Base-by-base conservation (phyloP, 805 yeast genomes). In the Saccharomycopsis fibuligera region DNA sequence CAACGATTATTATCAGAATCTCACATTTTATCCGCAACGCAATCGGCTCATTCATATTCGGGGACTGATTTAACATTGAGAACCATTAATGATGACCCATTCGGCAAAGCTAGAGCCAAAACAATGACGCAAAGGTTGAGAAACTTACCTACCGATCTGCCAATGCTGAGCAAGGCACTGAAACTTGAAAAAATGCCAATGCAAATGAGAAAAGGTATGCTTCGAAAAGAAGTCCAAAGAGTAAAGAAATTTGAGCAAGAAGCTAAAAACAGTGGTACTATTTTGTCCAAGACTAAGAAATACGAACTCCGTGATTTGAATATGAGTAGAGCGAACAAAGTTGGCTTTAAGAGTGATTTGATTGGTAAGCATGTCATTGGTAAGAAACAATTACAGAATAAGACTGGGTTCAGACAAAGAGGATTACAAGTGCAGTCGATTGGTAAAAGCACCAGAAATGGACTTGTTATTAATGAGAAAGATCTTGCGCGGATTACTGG, bases 261-360 rank as follows among this genome's bases (percentile, higher is more conserved):
- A 44, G 97, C 99, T 5, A 75, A 70, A 53, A 91, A 91, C 17
- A 95, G 95, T 4, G 98, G 98, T 12, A 86, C 91, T 48, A 75
- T 93, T n/a, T 68, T 91, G 38, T 79, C 96, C 3, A 81, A 76
- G 58, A 79, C 74, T 24, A 73, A 72, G 57, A 82, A 80, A 64
- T 90, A 88, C 5, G 78, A 82, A 53, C 68, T 82, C 48, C 70
- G 93, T 58, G 69, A 69, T 48, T 60, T 77, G 54, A 71, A 75
- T 55, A 67, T 71, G 41, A 86, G 83, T 43, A 68, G 69, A 48
- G 79, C 81, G 5, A 72, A 73, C 16, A 75, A 79, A 12, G 64
- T 70, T 10, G 66, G 70, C 3, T 63, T 68, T 61, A 56, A 62
- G 55, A 55, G 58, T 53, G 65, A 72, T 46, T 61, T 74, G 49